phyloP scores from a whole-genome alignment of 352 stramenopile genomes.

The Globisporangium nunn region DNA sequence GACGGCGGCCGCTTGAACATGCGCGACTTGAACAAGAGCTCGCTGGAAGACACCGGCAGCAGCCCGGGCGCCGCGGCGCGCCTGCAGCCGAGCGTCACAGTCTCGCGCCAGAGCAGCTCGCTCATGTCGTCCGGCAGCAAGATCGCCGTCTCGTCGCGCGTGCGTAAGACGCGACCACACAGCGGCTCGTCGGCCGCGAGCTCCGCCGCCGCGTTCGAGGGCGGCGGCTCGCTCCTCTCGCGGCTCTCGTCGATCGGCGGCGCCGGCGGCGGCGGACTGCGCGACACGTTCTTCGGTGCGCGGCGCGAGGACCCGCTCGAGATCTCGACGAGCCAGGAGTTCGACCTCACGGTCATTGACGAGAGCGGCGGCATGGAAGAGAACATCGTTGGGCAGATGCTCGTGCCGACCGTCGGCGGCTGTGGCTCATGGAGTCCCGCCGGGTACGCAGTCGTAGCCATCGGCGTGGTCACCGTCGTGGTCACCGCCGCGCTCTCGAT shows the following conservation, averaged over 20 bases:
- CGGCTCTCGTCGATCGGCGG: conserved; percentile 32
- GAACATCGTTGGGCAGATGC: conserved; percentile 42
- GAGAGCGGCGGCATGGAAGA: conserved; percentile 58
- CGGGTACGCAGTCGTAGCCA: conserved; percentile 32
- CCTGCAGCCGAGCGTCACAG: conserved; percentile 5
- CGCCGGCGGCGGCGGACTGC: conserved; percentile 13
- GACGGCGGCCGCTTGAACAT: conserved; percentile 6
- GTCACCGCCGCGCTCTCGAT: conserved; percentile 32
- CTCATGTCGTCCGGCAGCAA: conserved; percentile 2
- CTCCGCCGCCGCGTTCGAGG: conserved; percentile 24
- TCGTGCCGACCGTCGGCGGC: conserved; percentile 35
- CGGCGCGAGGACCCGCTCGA: conserved; percentile 39
- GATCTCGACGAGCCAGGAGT: conserved; percentile 60
- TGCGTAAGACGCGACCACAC: conserved; percentile 20
- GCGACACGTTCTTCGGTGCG: conserved; percentile 62
- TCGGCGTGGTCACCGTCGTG: conserved; percentile 38
- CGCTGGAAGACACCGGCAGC: not conserved
- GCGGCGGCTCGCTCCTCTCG: conserved; percentile 27
- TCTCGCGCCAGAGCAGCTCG: conserved; percentile 11
- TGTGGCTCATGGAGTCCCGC: conserved; percentile 38
- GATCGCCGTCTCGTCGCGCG: conserved; percentile 12
- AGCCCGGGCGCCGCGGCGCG: not conserved
- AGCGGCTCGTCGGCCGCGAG: conserved; percentile 29
- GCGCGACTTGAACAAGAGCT: conserved; percentile 1
- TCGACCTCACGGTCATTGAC: conserved; percentile 71